A percentile compares a stretch with the other conserved stretches of the same genome.
These are phyloP conservation scores for Scortechinia acanthostroma DNA, from an alignment of 2,329 filamentous ascomycete species.

Conservation along the genomic window DNA sequence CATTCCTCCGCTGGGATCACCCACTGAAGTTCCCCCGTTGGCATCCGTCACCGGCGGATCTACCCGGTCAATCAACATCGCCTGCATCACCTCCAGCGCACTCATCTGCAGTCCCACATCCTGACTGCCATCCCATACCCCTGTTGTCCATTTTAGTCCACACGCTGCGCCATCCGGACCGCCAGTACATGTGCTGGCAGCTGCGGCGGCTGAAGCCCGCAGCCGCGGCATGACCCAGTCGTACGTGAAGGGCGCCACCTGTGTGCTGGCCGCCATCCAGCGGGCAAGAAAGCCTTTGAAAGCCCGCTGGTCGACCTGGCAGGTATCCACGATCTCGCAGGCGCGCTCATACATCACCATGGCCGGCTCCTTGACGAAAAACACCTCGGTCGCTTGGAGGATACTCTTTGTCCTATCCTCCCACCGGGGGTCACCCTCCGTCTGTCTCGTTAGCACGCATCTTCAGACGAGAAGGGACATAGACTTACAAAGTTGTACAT, in stretches of 20 bases:
- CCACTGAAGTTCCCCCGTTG: background rate
- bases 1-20: background rate
- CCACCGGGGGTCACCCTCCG: conserved; percentile 42
- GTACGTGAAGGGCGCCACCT: conserved; percentile 39
- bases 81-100: background rate
- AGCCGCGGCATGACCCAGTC: background rate
- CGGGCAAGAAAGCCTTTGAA: conserved; percentile 65
- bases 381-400: conserved; percentile 35
- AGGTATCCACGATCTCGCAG: conserved; percentile 51
- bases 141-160: background rate
- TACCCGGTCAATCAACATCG: background rate
- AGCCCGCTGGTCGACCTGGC: conserved; percentile 56
- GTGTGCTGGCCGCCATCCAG: conserved; percentile 51
- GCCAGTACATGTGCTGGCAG: background rate
- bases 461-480: background rate
- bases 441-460: conserved; percentile 18
- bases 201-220: background rate
- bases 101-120: background rate
- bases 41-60: background rate
- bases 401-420: conserved; percentile 39
- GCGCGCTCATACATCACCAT: conserved; percentile 59
- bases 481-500: conserved; percentile 42
- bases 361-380: conserved; percentile 45
- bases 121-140: background rate
- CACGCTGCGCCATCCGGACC: background rate